These are phyloP conservation scores for Lagenidium giganteum DNA, from an alignment of 352 stramenopile species.

Conservation along the genomic window DNA sequence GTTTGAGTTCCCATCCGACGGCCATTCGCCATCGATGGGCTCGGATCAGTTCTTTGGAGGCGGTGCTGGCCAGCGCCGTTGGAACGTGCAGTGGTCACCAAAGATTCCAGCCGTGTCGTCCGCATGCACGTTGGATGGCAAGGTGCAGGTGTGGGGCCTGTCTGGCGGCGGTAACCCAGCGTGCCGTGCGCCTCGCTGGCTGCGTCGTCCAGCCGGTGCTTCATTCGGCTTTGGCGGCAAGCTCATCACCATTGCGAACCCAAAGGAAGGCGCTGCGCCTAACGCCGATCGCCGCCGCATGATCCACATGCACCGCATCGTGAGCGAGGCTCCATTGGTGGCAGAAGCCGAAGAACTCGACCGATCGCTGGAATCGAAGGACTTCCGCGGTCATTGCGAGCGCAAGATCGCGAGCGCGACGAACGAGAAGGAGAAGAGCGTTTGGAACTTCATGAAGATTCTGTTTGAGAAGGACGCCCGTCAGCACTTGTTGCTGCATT, in stretches of 20 bases:
- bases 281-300: constrained; percentile 63
- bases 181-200: constrained; percentile 94
- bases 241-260: constrained; percentile 87
- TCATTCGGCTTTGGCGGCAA: constrained; percentile 97
- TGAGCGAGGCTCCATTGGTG: constrained; percentile 79
- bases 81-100: constrained; percentile 96
- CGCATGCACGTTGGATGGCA: constrained; percentile 97
- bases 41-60: constrained; percentile 80
- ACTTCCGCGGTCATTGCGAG: constrained; percentile 93
- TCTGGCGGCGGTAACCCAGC: constrained; percentile 70
- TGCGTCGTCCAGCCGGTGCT: constrained; percentile 84
- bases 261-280: constrained; percentile 35
- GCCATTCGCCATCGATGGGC: constrained; percentile 50
- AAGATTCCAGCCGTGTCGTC: constrained; percentile 92
- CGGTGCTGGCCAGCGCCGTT: constrained; percentile 80
- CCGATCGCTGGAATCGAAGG: constrained; percentile 78
- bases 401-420: constrained; percentile 69
- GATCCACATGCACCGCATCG: constrained; percentile 78
- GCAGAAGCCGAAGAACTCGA: constrained; percentile 89
- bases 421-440: constrained; percentile 62
- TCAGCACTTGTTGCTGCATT: constrained; percentile 91
- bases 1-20: constrained; percentile 90
- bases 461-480: constrained; percentile 94
- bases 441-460: constrained; percentile 93
- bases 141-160: constrained; percentile 92